These are phyloP conservation scores for Porphyrellus sp. DNA, from an alignment of 1,284 basidiomycete species.

Conservation along the genomic window DNA sequence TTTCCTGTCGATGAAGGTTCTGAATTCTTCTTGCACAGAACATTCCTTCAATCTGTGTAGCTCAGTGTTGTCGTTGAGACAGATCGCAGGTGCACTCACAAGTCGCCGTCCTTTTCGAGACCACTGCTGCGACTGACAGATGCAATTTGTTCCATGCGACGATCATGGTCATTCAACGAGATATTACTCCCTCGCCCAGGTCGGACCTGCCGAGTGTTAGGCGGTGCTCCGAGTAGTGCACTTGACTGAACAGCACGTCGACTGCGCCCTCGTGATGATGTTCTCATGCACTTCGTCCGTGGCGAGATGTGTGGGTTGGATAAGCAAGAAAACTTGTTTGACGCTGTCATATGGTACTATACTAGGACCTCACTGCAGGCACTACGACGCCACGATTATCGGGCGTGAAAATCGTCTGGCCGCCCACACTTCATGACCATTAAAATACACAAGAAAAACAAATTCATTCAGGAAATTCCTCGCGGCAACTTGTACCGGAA, in stretches of 20 bases:
- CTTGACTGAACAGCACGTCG: slow-evolving; percentile 4
- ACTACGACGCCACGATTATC: too few species aligned
- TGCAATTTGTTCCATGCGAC: slow-evolving; percentile 56
- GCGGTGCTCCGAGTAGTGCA: neutral
- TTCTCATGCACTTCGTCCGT: slow-evolving; percentile 17
- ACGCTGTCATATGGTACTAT: too few species aligned
- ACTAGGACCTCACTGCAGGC: too few species aligned
- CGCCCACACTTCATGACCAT: too few species aligned
- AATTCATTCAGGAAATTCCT: neutral
- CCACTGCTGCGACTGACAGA: slow-evolving; percentile 73
- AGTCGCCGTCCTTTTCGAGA: slow-evolving; percentile 64
- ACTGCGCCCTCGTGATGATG: slow-evolving; percentile 16
- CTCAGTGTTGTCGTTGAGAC: slow-evolving; percentile 33
- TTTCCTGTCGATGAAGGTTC: slow-evolving; percentile 59
- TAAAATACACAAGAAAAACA: neutral
- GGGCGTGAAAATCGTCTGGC: too few species aligned
- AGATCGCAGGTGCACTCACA: slow-evolving; percentile 44
- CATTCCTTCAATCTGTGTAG: slow-evolving; percentile 52
- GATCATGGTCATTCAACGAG: slow-evolving; percentile 11
- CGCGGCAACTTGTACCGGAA: neutral
- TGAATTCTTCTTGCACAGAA: slow-evolving; percentile 60
- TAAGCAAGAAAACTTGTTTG: too few species aligned
- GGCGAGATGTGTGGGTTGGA: too few species aligned
- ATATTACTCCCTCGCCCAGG: slow-evolving; percentile 1
- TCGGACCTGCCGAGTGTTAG: neutral